These are phyloP conservation scores for Lichtheimia corymbifera DNA, from an alignment of 371 early-diverging fungal genomes.

Conservation along the genomic window DNA sequence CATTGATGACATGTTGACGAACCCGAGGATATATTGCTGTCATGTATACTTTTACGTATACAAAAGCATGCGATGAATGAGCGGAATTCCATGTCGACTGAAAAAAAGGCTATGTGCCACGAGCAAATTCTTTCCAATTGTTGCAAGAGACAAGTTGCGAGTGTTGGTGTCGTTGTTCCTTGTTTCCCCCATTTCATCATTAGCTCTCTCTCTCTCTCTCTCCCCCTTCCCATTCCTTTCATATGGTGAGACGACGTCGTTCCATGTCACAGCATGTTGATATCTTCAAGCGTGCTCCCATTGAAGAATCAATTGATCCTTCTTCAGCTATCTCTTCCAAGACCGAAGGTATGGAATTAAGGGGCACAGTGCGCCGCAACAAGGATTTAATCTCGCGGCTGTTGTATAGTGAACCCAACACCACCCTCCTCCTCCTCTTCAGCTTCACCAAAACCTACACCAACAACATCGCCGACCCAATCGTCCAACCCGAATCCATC, in stretches of 20 bases:
- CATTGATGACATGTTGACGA: no score
- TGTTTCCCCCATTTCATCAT: not conserved
- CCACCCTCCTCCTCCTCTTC: conserved; percentile 1
- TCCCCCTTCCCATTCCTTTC: not conserved
- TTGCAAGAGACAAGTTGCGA: not conserved
- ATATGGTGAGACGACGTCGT: conserved; percentile 1
- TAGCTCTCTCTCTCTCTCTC: not conserved
- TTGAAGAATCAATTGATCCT: not conserved
- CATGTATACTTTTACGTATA: no score
- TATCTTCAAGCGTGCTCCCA: not conserved
- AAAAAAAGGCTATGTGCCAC: conserved; percentile 3
- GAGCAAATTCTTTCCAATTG: conserved; percentile 3
- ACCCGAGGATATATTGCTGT: no score
- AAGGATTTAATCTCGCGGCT: no score
- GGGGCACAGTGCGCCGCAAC: no score
- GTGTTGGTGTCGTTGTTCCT: no score
- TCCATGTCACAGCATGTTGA: not conserved
- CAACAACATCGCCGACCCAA: not conserved
- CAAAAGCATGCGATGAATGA: no score
- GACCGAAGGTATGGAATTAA: no score
- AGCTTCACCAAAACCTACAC: not conserved
- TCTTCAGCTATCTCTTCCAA: not conserved
- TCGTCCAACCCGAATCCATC: no score
- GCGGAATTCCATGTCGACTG: not conserved
- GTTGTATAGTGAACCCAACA: no score